These are phyloP conservation scores for Furculomyces boomerangus DNA, from an alignment of 371 early-diverging fungal species.

Conservation along the genomic window DNA sequence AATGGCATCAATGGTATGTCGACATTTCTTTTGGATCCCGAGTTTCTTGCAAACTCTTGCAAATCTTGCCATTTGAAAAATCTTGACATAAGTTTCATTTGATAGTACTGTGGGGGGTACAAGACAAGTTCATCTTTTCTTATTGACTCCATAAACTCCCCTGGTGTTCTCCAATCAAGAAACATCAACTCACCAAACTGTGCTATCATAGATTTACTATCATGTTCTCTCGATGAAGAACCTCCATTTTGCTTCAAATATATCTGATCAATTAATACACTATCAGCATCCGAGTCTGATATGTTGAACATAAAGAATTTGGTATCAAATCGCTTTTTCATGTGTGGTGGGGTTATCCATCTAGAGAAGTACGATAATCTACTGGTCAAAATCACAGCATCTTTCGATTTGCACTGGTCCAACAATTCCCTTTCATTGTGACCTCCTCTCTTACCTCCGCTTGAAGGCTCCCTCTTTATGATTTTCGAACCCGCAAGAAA, in stretches of 20 bases:
- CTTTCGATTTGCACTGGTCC: constrained; percentile 26
- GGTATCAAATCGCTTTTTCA: constrained; percentile 50
- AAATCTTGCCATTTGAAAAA: constrained; percentile 17
- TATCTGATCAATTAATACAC: constrained; percentile 6
- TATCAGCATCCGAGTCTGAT: constrained; percentile 7
- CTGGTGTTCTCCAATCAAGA: constrained; percentile 50
- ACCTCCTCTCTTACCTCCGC: constrained; percentile 4
- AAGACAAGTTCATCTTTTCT: constrained; percentile 15
- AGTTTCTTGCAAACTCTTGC: constrained; percentile 9
- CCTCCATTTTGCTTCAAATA: constrained; percentile 2
- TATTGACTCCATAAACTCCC: constrained; percentile 31
- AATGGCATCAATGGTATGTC: neutral
- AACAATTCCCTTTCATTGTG: constrained; percentile 31
- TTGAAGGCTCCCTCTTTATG: neutral
- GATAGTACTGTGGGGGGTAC: constrained; percentile 53
- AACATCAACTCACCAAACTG: constrained; percentile 30
- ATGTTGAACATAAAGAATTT: constrained; percentile 48
- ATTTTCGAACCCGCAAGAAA: constrained; percentile 17
- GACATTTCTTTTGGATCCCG: too few relatives aligned
- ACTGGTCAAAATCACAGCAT: constrained; percentile 26
- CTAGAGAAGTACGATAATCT: constrained; percentile 37
- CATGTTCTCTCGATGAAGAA: too few relatives aligned
- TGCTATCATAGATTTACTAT: constrained; percentile 27
- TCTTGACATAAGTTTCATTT: constrained; percentile 24
- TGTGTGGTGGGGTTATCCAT: constrained; percentile 59